These are phyloP conservation scores for Aspergillus ochraceoroseus DNA, from an alignment of 2,329 filamentous ascomycete genomes.

Conservation along the genomic window DNA sequence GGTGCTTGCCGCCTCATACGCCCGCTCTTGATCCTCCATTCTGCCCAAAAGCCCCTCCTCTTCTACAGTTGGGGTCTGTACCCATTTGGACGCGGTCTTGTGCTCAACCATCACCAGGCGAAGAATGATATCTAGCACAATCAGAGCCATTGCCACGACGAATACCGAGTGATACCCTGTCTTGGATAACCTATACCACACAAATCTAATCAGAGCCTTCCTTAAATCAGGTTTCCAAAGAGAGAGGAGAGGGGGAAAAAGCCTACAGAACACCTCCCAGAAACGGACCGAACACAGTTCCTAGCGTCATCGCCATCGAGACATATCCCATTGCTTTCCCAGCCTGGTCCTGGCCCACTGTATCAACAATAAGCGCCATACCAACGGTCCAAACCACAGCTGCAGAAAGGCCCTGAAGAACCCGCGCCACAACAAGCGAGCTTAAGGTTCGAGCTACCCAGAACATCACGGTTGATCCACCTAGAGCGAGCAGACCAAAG, in stretches of 20 bases:
- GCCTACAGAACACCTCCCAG: constrained; percentile 56
- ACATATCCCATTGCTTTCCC: constrained; percentile 56
- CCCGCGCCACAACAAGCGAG: constrained; percentile 49
- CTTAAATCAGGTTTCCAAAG: neutral
- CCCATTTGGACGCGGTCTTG: constrained; percentile 18
- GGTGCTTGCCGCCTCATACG: neutral
- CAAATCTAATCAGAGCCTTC: neutral
- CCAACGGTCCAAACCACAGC: constrained; percentile 59
- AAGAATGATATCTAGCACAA: constrained; percentile 57
- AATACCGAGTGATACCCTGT: constrained; percentile 32
- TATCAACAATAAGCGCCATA: constrained; percentile 56
- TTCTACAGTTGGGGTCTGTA: constrained; percentile 1
- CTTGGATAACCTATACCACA: constrained; percentile 20
- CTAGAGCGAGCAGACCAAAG: constrained; percentile 50
- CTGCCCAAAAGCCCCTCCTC: constrained; percentile 9
- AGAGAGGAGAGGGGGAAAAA: neutral
- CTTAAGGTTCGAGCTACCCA: constrained; percentile 48
- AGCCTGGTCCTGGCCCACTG: constrained; percentile 53
- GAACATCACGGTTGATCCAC: constrained; percentile 53
- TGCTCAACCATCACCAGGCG: constrained; percentile 56
- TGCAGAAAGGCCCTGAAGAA: constrained; percentile 55
- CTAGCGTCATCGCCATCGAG: constrained; percentile 52
- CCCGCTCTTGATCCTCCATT: neutral
- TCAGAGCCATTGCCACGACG: constrained; percentile 42
- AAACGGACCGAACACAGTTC: constrained; percentile 53